phyloP scores from a whole-genome alignment of 352 stramenopile genomes.

The Stramenopiles sp. region DNA sequence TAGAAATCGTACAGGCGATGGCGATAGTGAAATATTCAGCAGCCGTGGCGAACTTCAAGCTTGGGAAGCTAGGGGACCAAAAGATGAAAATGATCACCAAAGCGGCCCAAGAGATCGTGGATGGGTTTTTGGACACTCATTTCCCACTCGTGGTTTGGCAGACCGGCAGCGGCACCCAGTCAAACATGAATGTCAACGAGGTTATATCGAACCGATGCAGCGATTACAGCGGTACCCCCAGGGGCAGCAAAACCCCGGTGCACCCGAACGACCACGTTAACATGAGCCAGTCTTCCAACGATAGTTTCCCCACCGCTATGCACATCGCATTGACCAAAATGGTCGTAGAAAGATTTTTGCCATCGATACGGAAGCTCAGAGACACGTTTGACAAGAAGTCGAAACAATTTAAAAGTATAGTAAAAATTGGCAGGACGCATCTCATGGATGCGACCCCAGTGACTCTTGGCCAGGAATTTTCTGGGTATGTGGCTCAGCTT shows the following conservation, averaged over 20 bases:
- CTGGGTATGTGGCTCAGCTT: conserved; percentile 71
- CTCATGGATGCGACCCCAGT: conserved; percentile 81
- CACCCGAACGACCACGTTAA: conserved; percentile 94
- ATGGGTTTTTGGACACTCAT: conserved; percentile 72
- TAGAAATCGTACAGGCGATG: conserved; percentile 72
- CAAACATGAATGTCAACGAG: conserved; percentile 96
- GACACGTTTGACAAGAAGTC: conserved; percentile 56
- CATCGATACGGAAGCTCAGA: conserved; percentile 50
- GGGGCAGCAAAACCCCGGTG: conserved; percentile 59
- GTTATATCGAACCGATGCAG: conserved; percentile 73
- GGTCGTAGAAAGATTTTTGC: conserved; percentile 48
- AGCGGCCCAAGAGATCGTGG: conserved; percentile 72
- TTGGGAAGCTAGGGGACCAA: conserved; percentile 47
- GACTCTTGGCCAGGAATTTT: conserved; percentile 92
- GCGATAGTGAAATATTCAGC: conserved; percentile 84
- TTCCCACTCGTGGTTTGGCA: conserved; percentile 77
- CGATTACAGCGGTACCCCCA: conserved; percentile 37
- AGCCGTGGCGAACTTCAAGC: conserved; percentile 65
- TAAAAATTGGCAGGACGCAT: conserved; percentile 93
- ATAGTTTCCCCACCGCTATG: conserved; percentile 91
- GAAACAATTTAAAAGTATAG: conserved; percentile 70
- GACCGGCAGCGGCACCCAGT: conserved; percentile 81
- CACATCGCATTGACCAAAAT: conserved; percentile 76
- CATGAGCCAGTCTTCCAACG: conserved; percentile 85
- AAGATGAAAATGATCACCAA: conserved; percentile 66